Base-by-base conservation (phyloP, 495 filamentous ascomycete species). In the Rostrohypoxylon terebratum region DNA sequence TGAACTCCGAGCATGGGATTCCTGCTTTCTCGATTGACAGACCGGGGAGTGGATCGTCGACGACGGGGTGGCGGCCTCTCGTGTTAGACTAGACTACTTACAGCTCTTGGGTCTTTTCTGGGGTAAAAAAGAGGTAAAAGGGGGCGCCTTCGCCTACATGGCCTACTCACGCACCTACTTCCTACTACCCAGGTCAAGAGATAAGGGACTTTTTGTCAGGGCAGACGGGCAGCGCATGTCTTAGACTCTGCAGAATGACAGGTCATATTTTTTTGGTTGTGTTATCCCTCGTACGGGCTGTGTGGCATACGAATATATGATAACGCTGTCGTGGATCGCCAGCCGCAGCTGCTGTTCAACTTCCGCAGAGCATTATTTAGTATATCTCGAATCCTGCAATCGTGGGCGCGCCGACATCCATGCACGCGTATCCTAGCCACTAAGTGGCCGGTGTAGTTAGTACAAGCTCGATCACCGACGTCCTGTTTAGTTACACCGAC, bases 231-330 rank as follows among this genome's bases (percentile, higher is more conserved):
- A 53, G 20, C 21, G 48, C 10, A 13, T 61, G 58, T 61, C 58
- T 61, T 23, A 61, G 44, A n/a, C 25, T 50, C 33, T 61, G 58
- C 58, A 51, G 59, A 51, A 63, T 63, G 59, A 63, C 59, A 63
- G 59, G 59, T 63, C 59, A 51, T 16, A 63, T 63, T 63, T 38
- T 9, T 20, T 6, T 5, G 2, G 33, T 14, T 11, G 59, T 34
- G 42, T 31, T 62, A 25, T 25, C 59, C 40, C 40, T 50, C 31
- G 42, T 8, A 62, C 59, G 14, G 28, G 14, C 28, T 33, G 16
- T 7, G 20, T 10, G 2, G 31, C 34, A 31, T 55, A 33, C 34
- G 31, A 47, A 33, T 48, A 61, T 48, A n/a, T 28, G 23, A 61
- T 4, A 4, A 4, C 36, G 40, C 25, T 62, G 42, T 62, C 59